Base-by-base conservation (phyloP, 768 basidiomycete species). In the Boletus edulis region DNA sequence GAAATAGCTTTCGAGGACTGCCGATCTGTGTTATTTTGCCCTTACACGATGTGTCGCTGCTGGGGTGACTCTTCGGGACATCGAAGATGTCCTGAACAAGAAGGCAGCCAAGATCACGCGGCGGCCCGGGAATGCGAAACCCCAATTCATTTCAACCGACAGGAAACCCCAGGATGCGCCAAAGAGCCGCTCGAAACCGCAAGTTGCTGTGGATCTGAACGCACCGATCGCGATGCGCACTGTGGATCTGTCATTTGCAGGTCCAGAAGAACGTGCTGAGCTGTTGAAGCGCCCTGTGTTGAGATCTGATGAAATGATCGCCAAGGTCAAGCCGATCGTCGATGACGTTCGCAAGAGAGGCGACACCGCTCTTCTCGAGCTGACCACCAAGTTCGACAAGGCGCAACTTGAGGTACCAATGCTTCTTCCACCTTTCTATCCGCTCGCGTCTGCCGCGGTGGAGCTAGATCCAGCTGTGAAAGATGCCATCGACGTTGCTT, bases 1-100 rank as follows among this genome's bases (percentile, higher is more conserved):
- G 91, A 98, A 31, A 76, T 97, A 15, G 90, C 94, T 2, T 96
- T 95, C 57, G 97, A 99, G 72, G 91, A n/a, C 94, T 8, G 96
- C 95, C 1, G 97, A 99, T 73, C 76, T 99, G 22, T 65, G 96
- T 40, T 99, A 98, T 75, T 99, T 99, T 67, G 83, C 89, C 1
- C 72, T 99, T 62, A 83, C 90, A 20, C 86, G 87, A 60, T 98
- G 96, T 66, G 78, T 91, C 20, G 81, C 87, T 44, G 79, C 84
- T 5, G 96, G 95, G 0, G 93, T 98, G 17, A 78, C 78, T 40
- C 76, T 98, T 61, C 75, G 81, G 22, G 94, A 98, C 59, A 83
- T 99, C 22, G 94, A 96, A 72, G 75, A 73, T 3, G 90, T 87
- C 10, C 73, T 99, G 47, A 91, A 98, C 70, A 75, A 72, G 61